Conservation (phyloP, 2,329 filamentous ascomycete species). For the Colletotrichum godetiae region DNA sequence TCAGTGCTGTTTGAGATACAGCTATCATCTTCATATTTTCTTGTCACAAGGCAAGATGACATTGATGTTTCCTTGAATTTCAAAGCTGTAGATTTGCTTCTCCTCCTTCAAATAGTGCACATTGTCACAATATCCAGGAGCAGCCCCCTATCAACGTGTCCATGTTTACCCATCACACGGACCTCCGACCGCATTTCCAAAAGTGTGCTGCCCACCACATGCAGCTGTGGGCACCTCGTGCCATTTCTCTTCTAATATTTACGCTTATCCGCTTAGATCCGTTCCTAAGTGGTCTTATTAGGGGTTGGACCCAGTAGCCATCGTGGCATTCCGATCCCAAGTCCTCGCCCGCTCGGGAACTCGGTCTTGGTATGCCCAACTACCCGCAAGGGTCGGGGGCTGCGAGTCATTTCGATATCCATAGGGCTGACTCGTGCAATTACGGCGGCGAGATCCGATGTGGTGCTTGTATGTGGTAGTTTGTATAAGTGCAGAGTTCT, state of each 20-base stretch:
- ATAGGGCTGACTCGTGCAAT: conserved; percentile 23
- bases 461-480: too few species aligned
- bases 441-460: too few species aligned
- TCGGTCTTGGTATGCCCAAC: background rate
- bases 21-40: too few species aligned
- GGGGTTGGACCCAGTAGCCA: background rate
- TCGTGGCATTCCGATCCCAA: background rate
- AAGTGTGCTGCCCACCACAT: background rate
- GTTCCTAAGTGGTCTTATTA: background rate
- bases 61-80: too few species aligned
- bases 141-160: too few species aligned
- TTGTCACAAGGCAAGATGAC: too few species aligned
- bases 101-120: too few species aligned
- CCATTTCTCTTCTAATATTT: background rate
- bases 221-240: background rate
- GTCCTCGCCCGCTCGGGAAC: background rate
- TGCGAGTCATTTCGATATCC: conserved; percentile 26
- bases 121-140: background rate
- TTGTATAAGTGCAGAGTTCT: too few species aligned
- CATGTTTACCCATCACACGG: background rate
- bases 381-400: conserved; percentile 2
- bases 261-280: background rate
- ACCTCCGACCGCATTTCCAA: background rate
- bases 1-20: too few species aligned
- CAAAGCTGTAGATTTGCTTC: too few species aligned